phyloP scores from a whole-genome alignment of 2,329 filamentous ascomycete species.

The Bimuria novae-zelandiae region DNA sequence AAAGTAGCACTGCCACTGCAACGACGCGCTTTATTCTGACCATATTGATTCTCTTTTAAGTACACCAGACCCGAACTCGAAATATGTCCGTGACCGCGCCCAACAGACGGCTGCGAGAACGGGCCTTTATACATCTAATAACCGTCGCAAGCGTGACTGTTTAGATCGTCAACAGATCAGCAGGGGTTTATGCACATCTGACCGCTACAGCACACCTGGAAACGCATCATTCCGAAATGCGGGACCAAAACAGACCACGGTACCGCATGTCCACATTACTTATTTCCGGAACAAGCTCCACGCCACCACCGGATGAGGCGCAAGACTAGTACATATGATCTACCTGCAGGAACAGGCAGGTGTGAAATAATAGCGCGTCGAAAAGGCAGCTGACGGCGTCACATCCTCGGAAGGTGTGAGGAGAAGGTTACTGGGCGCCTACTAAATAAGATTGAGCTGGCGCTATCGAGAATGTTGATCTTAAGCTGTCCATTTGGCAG shows the following conservation, averaged over 20 bases:
- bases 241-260: slow-evolving; percentile 1
- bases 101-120: neutral
- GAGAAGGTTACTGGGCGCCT: slow-evolving; percentile 15
- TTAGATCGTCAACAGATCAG: neutral
- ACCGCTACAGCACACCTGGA: no score
- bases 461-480: slow-evolving; percentile 12
- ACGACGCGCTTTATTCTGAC: slow-evolving; percentile 5
- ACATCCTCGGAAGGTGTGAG: slow-evolving; percentile 24
- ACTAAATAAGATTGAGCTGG: neutral
- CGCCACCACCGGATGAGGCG: neutral
- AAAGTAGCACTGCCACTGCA: slow-evolving; percentile 5
- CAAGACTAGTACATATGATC: neutral
- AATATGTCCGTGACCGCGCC: neutral
- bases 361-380: neutral
- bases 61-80: neutral
- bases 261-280: neutral
- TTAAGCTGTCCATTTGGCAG: slow-evolving; percentile 7
- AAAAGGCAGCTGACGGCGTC: slow-evolving; percentile 9
- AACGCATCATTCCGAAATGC: neutral
- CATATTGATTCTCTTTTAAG: neutral
- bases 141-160: neutral
- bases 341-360: neutral
- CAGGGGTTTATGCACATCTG: slow-evolving; percentile 1
- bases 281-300: slow-evolving; percentile 4
- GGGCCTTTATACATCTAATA: slow-evolving; percentile 2